Percentiles rank a stretch among this genome's conserved stretches.
Evolutionary conservation across 176 grass and related monocot genomes (phyloP).

Genomic region (Sorghum bicolor): DNA sequence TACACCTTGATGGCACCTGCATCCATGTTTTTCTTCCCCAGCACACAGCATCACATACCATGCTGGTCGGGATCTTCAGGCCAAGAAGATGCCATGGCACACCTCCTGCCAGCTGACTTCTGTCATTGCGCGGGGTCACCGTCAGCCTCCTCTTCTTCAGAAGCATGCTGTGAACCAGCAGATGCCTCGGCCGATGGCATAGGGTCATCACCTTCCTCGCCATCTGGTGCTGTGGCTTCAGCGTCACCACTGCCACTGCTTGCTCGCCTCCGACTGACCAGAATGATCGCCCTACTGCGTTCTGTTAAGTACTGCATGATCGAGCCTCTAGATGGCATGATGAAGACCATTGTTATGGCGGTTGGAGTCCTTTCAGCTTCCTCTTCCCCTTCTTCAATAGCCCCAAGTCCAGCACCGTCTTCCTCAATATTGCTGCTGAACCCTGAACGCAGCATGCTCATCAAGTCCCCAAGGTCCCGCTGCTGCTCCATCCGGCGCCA

Average conservation of each 20-base stretch:
- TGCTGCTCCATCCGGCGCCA: conserved; percentile 88
- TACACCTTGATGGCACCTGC: background rate
- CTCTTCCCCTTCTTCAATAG: conserved; percentile 33
- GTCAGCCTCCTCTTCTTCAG: conserved; percentile 2
- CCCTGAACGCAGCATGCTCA: conserved; percentile 74
- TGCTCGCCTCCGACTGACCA: conserved; percentile 26
- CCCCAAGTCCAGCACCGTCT: background rate
- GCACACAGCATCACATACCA: background rate
- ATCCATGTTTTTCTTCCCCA: conserved; percentile 13
- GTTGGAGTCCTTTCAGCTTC: conserved; percentile 27
- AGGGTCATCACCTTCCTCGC: background rate
- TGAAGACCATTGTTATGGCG: conserved; percentile 61
- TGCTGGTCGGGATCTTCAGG: conserved; percentile 9
- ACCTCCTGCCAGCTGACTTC: background rate
- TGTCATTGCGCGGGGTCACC: conserved; percentile 29
- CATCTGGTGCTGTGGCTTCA: background rate
- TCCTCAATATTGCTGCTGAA: conserved; percentile 29
- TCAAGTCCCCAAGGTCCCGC: conserved; percentile 71
- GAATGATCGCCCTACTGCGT: conserved; percentile 30
- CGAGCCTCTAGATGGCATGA: conserved; percentile 43
- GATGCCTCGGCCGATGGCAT: conserved; percentile 23
- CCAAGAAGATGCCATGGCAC: background rate
- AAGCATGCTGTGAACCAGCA: conserved; percentile 21
- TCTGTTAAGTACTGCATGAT: conserved; percentile 16
- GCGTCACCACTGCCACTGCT: background rate